Base-by-base conservation (phyloP, 306 rosid species). In the Arachis stenosperma region DNA sequence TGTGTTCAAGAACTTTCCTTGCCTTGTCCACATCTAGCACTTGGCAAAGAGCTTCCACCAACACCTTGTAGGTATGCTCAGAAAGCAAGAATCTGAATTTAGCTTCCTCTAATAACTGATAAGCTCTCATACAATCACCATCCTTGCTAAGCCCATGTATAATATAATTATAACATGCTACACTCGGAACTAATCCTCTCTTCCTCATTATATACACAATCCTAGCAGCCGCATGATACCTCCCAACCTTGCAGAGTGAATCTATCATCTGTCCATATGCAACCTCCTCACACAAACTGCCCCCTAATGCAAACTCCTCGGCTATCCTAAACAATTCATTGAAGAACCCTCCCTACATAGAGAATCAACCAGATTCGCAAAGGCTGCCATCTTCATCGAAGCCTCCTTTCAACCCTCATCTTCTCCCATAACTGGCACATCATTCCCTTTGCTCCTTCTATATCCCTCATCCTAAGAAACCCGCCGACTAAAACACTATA, bases 101-200 rank as follows among this genome's bases (percentile, higher is more conserved):
- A 65, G 67, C 78, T 79, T 93, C 96, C 60, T 88, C 84, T 22
- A 89, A 74, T 77, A 93, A 79, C 79, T 89, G 96, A 85, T 82
- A 88, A 64, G 92, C 96, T 78, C 97, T 83, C 97, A 86, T 82
- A 60, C 86, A 84, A 74, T 86, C 87, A 71, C 96, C 94, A 33
- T 88, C 91, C 76, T 80, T 86, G 96, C 90, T 82, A 59, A 89
- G 97, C 50, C 98, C 94, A 65, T 91, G 98, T 17, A 88, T 71
- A 59, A 93, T 84, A 47, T 75, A 61, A 80, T 89, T 89, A 79
- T 86, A 89, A 0, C 91, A 84, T 44, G 82, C 83, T 1, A 67
- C 8, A 42, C 88, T 86, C 0, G 96, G 97, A 75, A 76, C 57
- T 42, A 89, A 69, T 7, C 95, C 90, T 65, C 73, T 81, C 56